A percentile compares a stretch with the other conserved stretches of the same genome.
These are phyloP conservation scores for Lecanicillium sp. DNA, from an alignment of 2,329 filamentous ascomycete genomes.

Conservation along the genomic window DNA sequence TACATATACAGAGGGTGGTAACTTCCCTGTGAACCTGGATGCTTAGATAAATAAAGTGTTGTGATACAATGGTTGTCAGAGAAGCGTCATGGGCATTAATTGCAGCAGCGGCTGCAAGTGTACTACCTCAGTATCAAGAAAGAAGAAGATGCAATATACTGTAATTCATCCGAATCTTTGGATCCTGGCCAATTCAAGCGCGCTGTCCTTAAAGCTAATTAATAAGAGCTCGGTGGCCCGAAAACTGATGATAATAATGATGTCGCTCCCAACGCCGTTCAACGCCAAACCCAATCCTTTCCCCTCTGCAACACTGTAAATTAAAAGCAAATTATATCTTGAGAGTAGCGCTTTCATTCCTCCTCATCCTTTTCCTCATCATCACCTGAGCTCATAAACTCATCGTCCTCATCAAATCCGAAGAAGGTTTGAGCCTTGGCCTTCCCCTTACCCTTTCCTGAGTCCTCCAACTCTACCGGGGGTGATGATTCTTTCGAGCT, in stretches of 20 bases:
- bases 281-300: not conserved
- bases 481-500: conserved; percentile 42
- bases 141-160: conserved; percentile 16
- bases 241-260: no score
- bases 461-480: conserved; percentile 30
- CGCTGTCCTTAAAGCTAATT: no score
- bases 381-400: conserved; percentile 62
- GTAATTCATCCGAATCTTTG: conserved; percentile 9
- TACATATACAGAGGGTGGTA: conserved; percentile 50
- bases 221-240: no score
- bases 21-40: conserved; percentile 59
- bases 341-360: not conserved
- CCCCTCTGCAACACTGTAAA: no score
- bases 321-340: no score
- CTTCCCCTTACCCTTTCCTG: conserved; percentile 26
- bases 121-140: conserved; percentile 26
- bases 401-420: conserved; percentile 73
- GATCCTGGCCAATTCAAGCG: no score
- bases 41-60: conserved; percentile 29
- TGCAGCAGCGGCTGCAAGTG: conserved; percentile 26
- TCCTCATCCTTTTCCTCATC: conserved; percentile 35
- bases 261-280: not conserved
- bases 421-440: conserved; percentile 48
- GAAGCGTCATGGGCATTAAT: conserved; percentile 19
- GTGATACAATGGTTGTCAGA: conserved; percentile 12